Evolutionary conservation across 2,329 filamentous ascomycete species (phyloP), one percentile per base, ranked within the genome.

Genomic region (Coniochaeta hoffmannii): DNA sequence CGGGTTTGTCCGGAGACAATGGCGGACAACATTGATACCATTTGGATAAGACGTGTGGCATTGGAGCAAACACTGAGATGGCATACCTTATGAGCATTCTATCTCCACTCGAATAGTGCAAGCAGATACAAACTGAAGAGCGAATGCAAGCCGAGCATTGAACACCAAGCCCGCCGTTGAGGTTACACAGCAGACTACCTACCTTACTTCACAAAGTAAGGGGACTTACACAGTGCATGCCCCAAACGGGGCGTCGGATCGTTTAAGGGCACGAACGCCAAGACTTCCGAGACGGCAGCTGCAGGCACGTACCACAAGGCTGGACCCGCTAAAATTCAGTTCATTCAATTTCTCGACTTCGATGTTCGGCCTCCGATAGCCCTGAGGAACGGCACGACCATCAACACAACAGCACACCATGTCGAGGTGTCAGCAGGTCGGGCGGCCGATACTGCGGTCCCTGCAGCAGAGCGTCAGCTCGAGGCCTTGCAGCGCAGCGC

Each of bases 371-470:
- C 9, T 53, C 50, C 50, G 11, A 58, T 28, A 44, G 51, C 36
- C 41, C 51, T 49, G 55, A 53, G 54, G 58, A 58, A 50, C 53
- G 50, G 53, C 57, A 53, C 52, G 38, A 54, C 55, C 41, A 9
- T 15, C 41, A 28, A 24, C 49, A 34, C 28, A 30, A 22, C 59
- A 53, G 56, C 58, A 66, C 59, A 65, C 64, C 67, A 86, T 86
- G 82, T 80, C 82, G 68, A 75, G 75, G 69, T 82, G 80, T 67
- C 79, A 80, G 68, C 81, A 79, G 73, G 79, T 79, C 67, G 74
- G 73, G 56, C 73, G 81, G 71, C 81, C 82, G 59, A 70, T 85
- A 61, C 69, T 78, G 61, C 74, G 77, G 71, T 80, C 79, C 61
- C 67, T 84, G 60, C 74, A 74, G 65, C 74, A 74, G 64, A 69